Base-by-base conservation (phyloP, 768 basidiomycete genomes). In the Russula brevipes region DNA sequence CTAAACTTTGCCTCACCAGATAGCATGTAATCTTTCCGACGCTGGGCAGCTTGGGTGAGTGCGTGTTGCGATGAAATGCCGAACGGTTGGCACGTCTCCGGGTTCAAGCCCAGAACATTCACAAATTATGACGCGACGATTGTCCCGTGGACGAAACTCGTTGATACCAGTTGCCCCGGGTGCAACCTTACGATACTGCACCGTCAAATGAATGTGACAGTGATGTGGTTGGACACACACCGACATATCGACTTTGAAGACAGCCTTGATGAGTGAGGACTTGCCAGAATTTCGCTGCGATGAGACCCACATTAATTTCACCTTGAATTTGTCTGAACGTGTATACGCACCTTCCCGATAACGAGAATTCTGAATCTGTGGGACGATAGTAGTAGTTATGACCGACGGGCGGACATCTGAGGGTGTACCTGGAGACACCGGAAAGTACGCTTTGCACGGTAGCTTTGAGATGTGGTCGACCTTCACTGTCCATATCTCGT, bases 291-390 rank as follows among this genome's bases (percentile, higher is more conserved):
- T 35, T 3, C 36, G 38, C 62, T 63, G 31, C 7, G 11, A 31
- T 35, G 19, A 58, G 5, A 35, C 9, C 9, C 17, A 4, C 16
- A 17, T 63, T 17, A 58, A 30, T 14, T 30, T 33, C 5, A 17
- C 10, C n/a, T 12, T 11, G 5, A 5, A 8, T 5, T 5, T 11
- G 19, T 3, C 38, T 8, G n/a, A 19, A 11, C 10, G 2, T 24
- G 0, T 41, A 16, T 14, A 42, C 62, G 39, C 36, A 63, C 62
- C 57, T 59, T 45, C 19, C 62, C 62, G 10, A 54, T 38, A 17
- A 58, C 57, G 52, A 63, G 57, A 59, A 63, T 49, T 35, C 52
- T 47, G 52, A 63, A 59, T 24, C 62, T 63, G 39, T 39, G 14
- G 44, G 24, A 42, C 7, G 2, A 31, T 12, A 5, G 30, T 35